Base-by-base conservation (phyloP, 768 basidiomycete genomes). In the Amylocystis lapponica region DNA sequence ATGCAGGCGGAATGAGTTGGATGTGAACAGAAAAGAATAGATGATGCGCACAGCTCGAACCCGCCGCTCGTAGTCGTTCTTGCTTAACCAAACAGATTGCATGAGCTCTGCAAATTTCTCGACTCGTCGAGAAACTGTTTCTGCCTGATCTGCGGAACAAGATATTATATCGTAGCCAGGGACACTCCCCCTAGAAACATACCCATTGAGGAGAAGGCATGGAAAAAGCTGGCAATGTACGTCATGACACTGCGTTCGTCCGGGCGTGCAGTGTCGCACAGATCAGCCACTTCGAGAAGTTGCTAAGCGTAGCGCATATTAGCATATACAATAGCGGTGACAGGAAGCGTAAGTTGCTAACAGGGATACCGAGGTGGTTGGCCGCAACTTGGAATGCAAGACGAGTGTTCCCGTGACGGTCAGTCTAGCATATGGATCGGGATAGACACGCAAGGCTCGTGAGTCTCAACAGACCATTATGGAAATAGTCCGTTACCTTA, bases 191-290 rank as follows among this genome's bases (percentile, higher is more conserved):
- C n/a, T n/a, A n/a, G n/a, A n/a, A 16, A 64, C 78, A 39, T 51
- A 94, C 94, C 91, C 85, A 96, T 94, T 0, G 89, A 83, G 0
- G 93, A 95, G 62, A 99, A 99, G 0, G 95, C 94, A 59, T 98
- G 96, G 73, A 99, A 99, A 66, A 76, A 98, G 54, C 89, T 89
- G 26, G 96, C 96, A 35, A 99, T 86, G 53, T 97, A 98, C 4
- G 93, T 97, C 91, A 97, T 97, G 10, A 97, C 89, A 63, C 87
- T 91, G 27, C 92, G 82, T 65, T 99, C 96, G 61, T 99, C 96
- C 0, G 95, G 95, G 36, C 75, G 78, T n/a, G 70, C 70, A 0
- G 82, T 78, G 57, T 93, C 91, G 52, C 91, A 94, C 23, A 99
- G 64, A 70, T 99, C 96, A 42, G 91, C 85, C 0, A 98, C 95